phyloP scores from a whole-genome alignment of 345 rosid species.

The Lepidium aucheri region DNA sequence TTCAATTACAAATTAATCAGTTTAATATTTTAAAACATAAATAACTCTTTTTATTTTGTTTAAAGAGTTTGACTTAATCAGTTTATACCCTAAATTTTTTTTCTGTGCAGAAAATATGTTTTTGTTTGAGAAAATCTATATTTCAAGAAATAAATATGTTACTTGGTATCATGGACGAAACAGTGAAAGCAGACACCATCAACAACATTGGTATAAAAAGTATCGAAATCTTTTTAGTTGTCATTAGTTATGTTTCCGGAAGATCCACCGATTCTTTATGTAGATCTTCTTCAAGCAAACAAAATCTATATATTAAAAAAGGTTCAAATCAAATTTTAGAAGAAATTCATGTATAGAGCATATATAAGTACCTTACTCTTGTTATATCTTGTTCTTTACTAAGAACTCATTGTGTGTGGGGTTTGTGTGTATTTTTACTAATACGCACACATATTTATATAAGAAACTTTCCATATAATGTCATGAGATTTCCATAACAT shows the following conservation, averaged over 20 bases:
- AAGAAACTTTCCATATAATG: neutral
- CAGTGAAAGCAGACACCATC: neutral
- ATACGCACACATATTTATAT: neutral
- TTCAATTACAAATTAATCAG: neutral
- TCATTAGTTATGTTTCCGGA: too few relatives aligned
- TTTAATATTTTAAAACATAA: neutral
- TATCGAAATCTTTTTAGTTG: neutral
- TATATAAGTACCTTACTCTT: neutral
- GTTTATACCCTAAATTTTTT: neutral
- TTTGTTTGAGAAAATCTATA: neutral
- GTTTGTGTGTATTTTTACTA: neutral
- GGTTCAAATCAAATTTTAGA: neutral
- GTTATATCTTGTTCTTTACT: neutral
- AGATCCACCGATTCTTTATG: too few relatives aligned
- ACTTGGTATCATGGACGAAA: constrained; percentile 2
- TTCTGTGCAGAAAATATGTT: neutral
- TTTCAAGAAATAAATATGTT: too few relatives aligned
- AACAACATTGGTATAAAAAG: neutral
- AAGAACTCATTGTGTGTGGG: too few relatives aligned
- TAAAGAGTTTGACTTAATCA: too few relatives aligned
- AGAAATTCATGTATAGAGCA: neutral
- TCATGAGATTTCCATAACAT: neutral
- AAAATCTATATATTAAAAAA: neutral
- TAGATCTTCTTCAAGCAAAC: neutral
- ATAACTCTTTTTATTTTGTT: too few relatives aligned